Base-by-base conservation (phyloP, 257 asterid species). In the Solanum chmielewskii region DNA sequence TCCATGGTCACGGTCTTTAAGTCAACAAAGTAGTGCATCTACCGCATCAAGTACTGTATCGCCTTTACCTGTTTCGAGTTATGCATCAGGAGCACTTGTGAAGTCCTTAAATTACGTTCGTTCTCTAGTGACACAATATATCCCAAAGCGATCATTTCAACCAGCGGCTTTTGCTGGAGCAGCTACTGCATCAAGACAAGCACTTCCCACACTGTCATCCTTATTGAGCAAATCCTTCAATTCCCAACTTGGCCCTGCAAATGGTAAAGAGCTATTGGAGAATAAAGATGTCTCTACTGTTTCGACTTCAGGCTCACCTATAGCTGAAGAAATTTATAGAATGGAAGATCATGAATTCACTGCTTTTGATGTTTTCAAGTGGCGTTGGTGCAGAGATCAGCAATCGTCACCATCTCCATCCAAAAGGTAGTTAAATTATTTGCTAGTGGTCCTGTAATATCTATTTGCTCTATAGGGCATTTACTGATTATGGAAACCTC, bases 131-230 rank as follows among this genome's bases (percentile, higher is more conserved):
- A 92, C 97, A 87, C 98, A 96, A 90, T 89, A 97, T 90, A 89
- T 97, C 87, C 99, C 99, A 47, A 95, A 92, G 88, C 95, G 99
- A 86, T 97, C 98, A 71, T 96, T 97, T 89, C 99, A 96, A 82
- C 94, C 99, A 83, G 99, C 99, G 88, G 98, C 96, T 86, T 95
- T 97, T 91, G 94, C 98, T 83, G 99, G 99, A 88, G 98, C 98
- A 64, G 94, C 95, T 47, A 87, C 95, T 84, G 93, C 95, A 80
- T 96, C 99, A 84, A 93, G 98, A 88, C 99, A 96, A 91, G 87
- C 97, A 68, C 96, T 97, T 91, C 99, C 99, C 80, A 81, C 98
- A 11, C 82, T 97, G 86, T 97, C 99, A 70, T 93, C 99, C 83
- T 92, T 97, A 86, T 93, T 97, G 94, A 96, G 99, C 92, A 95